Evolutionary conservation across 2,329 filamentous ascomycete species (phyloP).

Genomic region (Exophiala calicioides): DNA sequence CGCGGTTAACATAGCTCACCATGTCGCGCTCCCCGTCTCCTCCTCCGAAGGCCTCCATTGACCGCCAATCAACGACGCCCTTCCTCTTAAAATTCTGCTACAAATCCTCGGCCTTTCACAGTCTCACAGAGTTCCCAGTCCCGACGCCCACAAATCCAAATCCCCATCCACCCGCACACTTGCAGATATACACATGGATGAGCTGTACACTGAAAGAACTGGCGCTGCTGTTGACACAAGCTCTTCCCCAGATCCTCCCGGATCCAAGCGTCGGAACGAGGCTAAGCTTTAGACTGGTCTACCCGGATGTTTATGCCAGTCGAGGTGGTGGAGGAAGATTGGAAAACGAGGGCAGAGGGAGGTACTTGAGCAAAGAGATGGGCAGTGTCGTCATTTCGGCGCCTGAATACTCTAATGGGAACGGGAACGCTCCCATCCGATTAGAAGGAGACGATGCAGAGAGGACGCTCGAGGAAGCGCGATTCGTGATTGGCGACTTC

Average conservation of each 20-base stretch:
- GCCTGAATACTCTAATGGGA: slow-evolving; percentile 41
- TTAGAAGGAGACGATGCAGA: slow-evolving; percentile 61
- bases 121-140: slow-evolving; percentile 43
- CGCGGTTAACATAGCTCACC: no score
- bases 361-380: slow-evolving; percentile 77
- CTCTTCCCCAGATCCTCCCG: slow-evolving; percentile 69
- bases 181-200: slow-evolving; percentile 85
- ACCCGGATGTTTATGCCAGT: slow-evolving; percentile 65
- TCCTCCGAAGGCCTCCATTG: slow-evolving; percentile 42
- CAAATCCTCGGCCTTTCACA: slow-evolving; percentile 70
- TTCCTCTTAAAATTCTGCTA: slow-evolving; percentile 88
- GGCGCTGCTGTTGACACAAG: slow-evolving; percentile 70
- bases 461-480: slow-evolving; percentile 73
- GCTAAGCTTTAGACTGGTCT: slow-evolving; percentile 84
- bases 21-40: slow-evolving; percentile 31
- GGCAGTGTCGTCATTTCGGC: slow-evolving; percentile 75
- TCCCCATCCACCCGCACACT: slow-evolving; percentile 62
- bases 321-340: slow-evolving; percentile 32
- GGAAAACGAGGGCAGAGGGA: slow-evolving; percentile 46
- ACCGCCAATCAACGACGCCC: slow-evolving; percentile 71
- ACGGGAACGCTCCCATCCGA: slow-evolving; percentile 37
- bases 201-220: slow-evolving; percentile 80
- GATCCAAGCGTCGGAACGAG: slow-evolving; percentile 71
- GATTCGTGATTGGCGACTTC: slow-evolving; percentile 88
- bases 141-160: slow-evolving; percentile 55